Evolutionary conservation across 495 filamentous ascomycete genomes (phyloP).

Genomic region (Tuber microsphaerosporum): DNA sequence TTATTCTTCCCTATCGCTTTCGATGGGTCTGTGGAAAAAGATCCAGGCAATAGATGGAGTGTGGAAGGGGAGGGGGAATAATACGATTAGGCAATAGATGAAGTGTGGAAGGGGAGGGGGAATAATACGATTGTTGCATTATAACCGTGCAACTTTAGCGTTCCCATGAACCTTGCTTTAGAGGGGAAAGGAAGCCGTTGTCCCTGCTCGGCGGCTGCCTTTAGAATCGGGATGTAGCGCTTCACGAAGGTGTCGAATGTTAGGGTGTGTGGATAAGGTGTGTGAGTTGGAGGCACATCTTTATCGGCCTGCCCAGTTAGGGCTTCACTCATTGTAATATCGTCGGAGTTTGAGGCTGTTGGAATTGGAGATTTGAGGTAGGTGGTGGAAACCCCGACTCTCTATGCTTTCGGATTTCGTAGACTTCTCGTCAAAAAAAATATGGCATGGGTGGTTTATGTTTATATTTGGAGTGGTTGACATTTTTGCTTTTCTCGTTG

Average conservation of each 20-base stretch:
- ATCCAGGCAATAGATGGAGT: neutral
- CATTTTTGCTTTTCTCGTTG: neutral
- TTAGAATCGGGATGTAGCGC: conserved; percentile 25
- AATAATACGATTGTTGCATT: conserved; percentile 27
- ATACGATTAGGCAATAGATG: conserved; percentile 12
- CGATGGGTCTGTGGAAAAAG: neutral
- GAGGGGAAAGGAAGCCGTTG: conserved; percentile 19
- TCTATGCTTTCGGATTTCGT: neutral
- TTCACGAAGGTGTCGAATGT: conserved; percentile 26
- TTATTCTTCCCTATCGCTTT: neutral
- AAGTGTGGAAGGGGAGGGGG: neutral
- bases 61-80: neutral
- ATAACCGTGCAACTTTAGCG: conserved; percentile 31
- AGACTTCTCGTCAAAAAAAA: neutral
- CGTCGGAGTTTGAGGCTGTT: neutral
- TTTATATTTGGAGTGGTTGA: neutral
- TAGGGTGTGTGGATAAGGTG: conserved; percentile 31
- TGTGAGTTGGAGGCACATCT: conserved; percentile 6
- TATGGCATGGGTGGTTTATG: neutral
- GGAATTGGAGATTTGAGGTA: neutral
- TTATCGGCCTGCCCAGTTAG: neutral
- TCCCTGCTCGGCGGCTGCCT: conserved; percentile 4
- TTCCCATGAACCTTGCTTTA: conserved; percentile 28
- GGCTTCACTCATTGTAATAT: neutral
- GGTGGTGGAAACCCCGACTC: neutral